Percentiles rank a stretch among this genome's conserved stretches.
Conservation (phyloP, 2,329 filamentous ascomycete genomes). For the Scolecobasidium constrictum region DNA sequence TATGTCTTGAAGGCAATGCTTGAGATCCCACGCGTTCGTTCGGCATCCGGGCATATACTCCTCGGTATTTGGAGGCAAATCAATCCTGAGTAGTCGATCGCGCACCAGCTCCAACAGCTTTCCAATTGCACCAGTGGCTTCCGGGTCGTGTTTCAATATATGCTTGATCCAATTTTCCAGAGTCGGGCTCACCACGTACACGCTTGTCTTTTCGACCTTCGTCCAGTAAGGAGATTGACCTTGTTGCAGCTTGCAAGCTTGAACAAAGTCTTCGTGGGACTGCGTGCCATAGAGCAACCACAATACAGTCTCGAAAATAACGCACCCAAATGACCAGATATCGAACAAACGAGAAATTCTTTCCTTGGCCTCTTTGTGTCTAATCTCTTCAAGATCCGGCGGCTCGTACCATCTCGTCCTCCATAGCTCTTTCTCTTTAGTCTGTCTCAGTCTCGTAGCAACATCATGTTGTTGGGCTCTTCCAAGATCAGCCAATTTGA, state of each 20-base stretch:
- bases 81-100: neutral
- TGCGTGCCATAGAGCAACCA: too few species aligned
- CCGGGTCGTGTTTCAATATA: too few species aligned
- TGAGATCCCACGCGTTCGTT: neutral
- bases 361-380: neutral
- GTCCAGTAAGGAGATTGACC: too few species aligned
- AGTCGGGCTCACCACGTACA: too few species aligned
- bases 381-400: too few species aligned
- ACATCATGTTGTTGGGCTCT: slow-evolving; percentile 5
- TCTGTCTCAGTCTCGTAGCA: too few species aligned
- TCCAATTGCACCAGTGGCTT: neutral
- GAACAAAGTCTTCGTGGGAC: too few species aligned
- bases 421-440: neutral
- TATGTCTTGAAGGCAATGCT: neutral
- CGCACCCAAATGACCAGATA: slow-evolving; percentile 2
- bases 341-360: neutral
- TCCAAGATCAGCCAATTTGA: slow-evolving; percentile 5
- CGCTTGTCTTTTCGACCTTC: too few species aligned
- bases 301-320: too few species aligned
- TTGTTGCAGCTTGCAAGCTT: too few species aligned
- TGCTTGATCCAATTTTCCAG: too few species aligned
- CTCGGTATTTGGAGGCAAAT: neutral
- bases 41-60: neutral
- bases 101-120: neutral
- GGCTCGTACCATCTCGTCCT: neutral